Percentiles rank a stretch among this genome's conserved stretches.
phyloP scores from a whole-genome alignment of 164 flowering plant species.

The Nymphaea colorata region DNA sequence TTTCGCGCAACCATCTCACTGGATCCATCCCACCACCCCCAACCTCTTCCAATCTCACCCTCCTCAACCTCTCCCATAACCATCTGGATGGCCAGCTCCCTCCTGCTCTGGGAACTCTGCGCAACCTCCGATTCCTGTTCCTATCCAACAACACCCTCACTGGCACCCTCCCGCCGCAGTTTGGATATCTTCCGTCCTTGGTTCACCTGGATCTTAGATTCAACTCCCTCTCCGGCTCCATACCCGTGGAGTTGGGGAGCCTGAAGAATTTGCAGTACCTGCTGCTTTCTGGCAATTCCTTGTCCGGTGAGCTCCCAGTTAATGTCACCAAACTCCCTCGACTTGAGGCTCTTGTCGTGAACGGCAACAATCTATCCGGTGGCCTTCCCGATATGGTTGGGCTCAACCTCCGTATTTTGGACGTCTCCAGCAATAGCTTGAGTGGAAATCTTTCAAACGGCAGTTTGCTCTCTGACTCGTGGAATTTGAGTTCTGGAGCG shows the following conservation, averaged over 20 bases:
- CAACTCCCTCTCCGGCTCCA: slow-evolving; percentile 33
- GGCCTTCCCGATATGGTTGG: slow-evolving; percentile 28
- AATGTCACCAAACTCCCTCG: slow-evolving; percentile 25
- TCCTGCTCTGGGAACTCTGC: slow-evolving; percentile 1
- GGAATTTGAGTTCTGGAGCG: slow-evolving; percentile 3
- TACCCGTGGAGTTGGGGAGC: slow-evolving; percentile 44
- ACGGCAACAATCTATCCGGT: slow-evolving; percentile 37
- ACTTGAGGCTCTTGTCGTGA: slow-evolving; percentile 28
- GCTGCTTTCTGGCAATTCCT: slow-evolving; percentile 45
- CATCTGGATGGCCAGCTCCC: slow-evolving; percentile 26
- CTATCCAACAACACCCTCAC: slow-evolving; percentile 31
- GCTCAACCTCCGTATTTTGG: slow-evolving; percentile 40
- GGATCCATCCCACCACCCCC: slow-evolving; percentile 27
- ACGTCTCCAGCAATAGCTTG: slow-evolving; percentile 50
- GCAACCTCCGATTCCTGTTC: slow-evolving; percentile 19
- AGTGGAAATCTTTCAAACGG: slow-evolving; percentile 35
- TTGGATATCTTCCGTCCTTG: slow-evolving; percentile 27
- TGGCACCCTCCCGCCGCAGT: slow-evolving; percentile 36
- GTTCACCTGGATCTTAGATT: slow-evolving; percentile 33
- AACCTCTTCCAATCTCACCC: slow-evolving; percentile 12
- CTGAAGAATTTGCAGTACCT: slow-evolving; percentile 45
- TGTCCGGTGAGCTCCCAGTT: slow-evolving; percentile 47
- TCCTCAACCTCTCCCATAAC: slow-evolving; percentile 31
- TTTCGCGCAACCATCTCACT: slow-evolving; percentile 36
- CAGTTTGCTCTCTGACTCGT: not conserved